A percentile compares a stretch with the other conserved stretches of the same genome.
Evolutionary conservation across 768 basidiomycete genomes (phyloP).

Genomic region (Podaxis carcinomalis): DNA sequence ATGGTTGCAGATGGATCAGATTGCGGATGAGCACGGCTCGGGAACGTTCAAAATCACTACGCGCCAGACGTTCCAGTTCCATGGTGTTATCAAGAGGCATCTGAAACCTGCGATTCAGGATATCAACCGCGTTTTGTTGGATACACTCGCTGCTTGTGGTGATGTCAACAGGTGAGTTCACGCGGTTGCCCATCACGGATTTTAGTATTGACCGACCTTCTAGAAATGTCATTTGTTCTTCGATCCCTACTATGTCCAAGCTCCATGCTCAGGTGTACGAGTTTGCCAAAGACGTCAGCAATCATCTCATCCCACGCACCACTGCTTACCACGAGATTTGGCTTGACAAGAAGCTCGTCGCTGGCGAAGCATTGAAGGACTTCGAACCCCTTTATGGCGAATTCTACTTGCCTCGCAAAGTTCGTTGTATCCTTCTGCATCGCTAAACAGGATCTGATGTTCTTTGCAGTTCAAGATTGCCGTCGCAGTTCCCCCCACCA

Average conservation of each 20-base stretch:
- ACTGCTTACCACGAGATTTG: slow-evolving; percentile 98
- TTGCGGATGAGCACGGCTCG: slow-evolving; percentile 92
- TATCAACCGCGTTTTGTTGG: slow-evolving; percentile 86
- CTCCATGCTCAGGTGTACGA: slow-evolving; percentile 80
- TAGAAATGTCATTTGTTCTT: slow-evolving; percentile 89
- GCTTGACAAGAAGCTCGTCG: slow-evolving; percentile 96
- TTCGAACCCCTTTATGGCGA: slow-evolving; percentile 97
- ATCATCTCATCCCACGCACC: slow-evolving; percentile 84
- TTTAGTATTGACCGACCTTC: background rate
- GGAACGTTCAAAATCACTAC: slow-evolving; percentile 98
- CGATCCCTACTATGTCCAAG: slow-evolving; percentile 85
- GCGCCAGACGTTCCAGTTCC: slow-evolving; percentile 98
- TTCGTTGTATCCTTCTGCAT: slow-evolving; percentile 24
- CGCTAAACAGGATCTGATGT: background rate
- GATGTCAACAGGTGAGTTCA: slow-evolving; percentile 83
- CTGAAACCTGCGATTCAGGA: slow-evolving; percentile 95
- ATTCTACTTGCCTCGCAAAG: slow-evolving; percentile 95
- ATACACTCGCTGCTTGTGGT: slow-evolving; percentile 97
- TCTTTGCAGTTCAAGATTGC: slow-evolving; percentile 86
- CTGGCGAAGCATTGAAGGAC: slow-evolving; percentile 90
- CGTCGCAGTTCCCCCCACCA: slow-evolving; percentile 92
- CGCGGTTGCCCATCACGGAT: background rate
- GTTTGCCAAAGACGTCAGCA: slow-evolving; percentile 81
- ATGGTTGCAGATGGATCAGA: slow-evolving; percentile 95
- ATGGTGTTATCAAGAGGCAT: slow-evolving; percentile 96